Base-by-base conservation (phyloP, 495 filamentous ascomycete species). In the Chaetomium fimeti region DNA sequence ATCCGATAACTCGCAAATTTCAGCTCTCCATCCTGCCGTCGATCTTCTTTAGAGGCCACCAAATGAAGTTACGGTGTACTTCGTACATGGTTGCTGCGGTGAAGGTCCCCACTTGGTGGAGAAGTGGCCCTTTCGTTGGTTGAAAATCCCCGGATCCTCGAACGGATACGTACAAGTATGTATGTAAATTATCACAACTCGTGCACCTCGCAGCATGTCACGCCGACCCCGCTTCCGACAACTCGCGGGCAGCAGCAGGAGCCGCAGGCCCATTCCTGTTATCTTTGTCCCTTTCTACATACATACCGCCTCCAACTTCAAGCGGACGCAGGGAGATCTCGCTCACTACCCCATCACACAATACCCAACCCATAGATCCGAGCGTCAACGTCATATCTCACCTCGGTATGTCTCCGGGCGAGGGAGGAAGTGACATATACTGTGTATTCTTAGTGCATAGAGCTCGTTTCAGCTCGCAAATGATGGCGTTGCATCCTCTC, bases 131-230 rank as follows among this genome's bases (percentile, higher is more conserved):
- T 22, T 55, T 32, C 16, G 28, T 25, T 57, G 54, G 53, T 40
- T 29, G 56, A 58, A 45, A 58, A 11, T 11, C 38, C 56, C 56
- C 40, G 38, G 15, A 22, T 1, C 15, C 22, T 24, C 13, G 18
- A 24, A 49, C 45, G 16, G 40, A 18, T 43, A 15, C 40, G 40
- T 16, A 18, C 13, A 43, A 40, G 40, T 43, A 18, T 43, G 13
- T 58, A 5, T 28, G 38, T 15, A 45, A 45, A 43, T 18, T 58
- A 43, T 47, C 56, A 45, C 40, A 58, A 58, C 20, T 58, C 20
- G n/a, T 27, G 56, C 56, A 58, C 20, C 36, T 58, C 56, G 25
- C 40, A 58, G 56, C 12, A 57, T 42, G 40, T 58, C 56, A 45
- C 40, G 22, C 27, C 53, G 27, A 43, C 38, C 56, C 56, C 56